Evolutionary conservation across 768 basidiomycete species (phyloP).

Genomic region (Dioszegia aurantiaca): DNA sequence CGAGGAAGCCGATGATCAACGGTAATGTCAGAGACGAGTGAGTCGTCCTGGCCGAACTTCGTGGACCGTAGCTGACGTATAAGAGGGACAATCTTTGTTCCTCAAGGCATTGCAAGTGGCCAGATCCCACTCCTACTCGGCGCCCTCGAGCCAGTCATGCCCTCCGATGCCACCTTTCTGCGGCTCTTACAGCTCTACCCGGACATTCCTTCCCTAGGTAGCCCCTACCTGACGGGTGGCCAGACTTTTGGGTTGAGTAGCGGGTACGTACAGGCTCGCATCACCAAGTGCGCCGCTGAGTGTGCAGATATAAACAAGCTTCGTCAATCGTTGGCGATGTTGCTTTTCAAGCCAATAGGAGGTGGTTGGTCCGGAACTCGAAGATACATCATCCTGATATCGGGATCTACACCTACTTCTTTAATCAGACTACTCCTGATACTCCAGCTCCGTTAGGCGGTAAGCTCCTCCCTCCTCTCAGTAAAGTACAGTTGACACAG

Average conservation of each 20-base stretch:
- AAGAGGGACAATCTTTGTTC: slow-evolving; percentile 46
- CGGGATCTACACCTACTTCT: slow-evolving; percentile 45
- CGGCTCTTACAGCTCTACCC: slow-evolving; percentile 35
- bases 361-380: slow-evolving; percentile 39
- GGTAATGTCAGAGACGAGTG: slow-evolving; percentile 50
- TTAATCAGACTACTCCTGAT: slow-evolving; percentile 29
- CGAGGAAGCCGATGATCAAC: slow-evolving; percentile 44
- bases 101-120: slow-evolving; percentile 19
- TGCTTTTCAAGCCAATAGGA: slow-evolving; percentile 40
- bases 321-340: slow-evolving; percentile 43
- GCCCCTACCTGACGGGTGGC: slow-evolving; percentile 46
- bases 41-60: slow-evolving; percentile 17
- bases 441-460: slow-evolving; percentile 18
- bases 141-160: slow-evolving; percentile 20
- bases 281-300: neutral
- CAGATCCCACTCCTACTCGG: slow-evolving; percentile 20
- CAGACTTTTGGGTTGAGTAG: slow-evolving; percentile 40
- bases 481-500: neutral
- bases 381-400: slow-evolving; percentile 15
- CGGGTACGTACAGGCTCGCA: slow-evolving; percentile 20
- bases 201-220: slow-evolving; percentile 29
- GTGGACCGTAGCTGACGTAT: neutral
- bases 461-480: slow-evolving; percentile 6
- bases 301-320: slow-evolving; percentile 33
- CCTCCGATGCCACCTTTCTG: slow-evolving; percentile 24